Evolutionary conservation across 768 basidiomycete genomes (phyloP).

Genomic region (Phlebiopsis gigantea): DNA sequence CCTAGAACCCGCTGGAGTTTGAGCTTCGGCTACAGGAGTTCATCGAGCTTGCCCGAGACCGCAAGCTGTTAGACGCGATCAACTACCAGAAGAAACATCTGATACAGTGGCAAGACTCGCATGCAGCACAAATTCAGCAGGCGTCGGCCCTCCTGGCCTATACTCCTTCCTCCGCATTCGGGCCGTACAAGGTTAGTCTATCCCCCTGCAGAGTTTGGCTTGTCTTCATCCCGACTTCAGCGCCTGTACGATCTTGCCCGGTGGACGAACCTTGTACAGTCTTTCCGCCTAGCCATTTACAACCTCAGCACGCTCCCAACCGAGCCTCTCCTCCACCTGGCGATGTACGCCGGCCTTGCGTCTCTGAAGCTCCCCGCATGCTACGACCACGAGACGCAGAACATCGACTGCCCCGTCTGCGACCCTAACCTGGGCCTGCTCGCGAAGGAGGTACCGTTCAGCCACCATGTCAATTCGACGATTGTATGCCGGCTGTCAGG

Average conservation of each 20-base stretch:
- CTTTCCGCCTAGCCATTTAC: conserved; percentile 85
- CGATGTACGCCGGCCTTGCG: conserved; percentile 87
- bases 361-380: conserved; percentile 89
- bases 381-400: conserved; percentile 53
- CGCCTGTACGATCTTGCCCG: conserved; percentile 77
- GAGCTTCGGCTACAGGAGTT: conserved; percentile 94
- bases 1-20: conserved; percentile 93
- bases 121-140: conserved; percentile 70
- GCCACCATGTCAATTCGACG: conserved; percentile 93
- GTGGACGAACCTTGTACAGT: conserved; percentile 68
- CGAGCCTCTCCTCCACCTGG: conserved; percentile 80
- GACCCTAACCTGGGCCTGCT: conserved; percentile 71
- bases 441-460: conserved; percentile 81
- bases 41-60: conserved; percentile 78
- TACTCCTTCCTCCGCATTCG: conserved; percentile 61
- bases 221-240: conserved; percentile 33
- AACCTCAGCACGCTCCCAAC: conserved; percentile 82
- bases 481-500: conserved; percentile 91
- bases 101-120: conserved; percentile 75
- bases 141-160: conserved; percentile 77
- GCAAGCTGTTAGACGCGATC: conserved; percentile 72
- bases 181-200: conserved; percentile 68
- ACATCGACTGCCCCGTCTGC: conserved; percentile 90
- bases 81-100: conserved; percentile 80
- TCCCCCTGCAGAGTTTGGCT: not conserved